phyloP scores from a whole-genome alignment of 1,284 basidiomycete genomes.

The Sanguinoderma infundibulare region DNA sequence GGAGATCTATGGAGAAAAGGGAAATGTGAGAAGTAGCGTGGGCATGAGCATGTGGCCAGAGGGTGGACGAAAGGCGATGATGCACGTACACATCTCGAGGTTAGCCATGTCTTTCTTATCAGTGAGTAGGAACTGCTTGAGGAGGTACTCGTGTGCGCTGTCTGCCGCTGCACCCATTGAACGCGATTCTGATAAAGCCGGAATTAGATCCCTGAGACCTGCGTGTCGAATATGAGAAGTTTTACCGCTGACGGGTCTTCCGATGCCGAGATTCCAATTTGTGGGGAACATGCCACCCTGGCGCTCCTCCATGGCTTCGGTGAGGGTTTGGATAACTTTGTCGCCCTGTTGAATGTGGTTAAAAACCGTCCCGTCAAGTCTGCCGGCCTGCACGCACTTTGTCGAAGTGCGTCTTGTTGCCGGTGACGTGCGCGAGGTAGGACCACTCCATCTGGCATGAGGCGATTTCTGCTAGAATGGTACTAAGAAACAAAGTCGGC shows the following conservation, averaged over 20 bases:
- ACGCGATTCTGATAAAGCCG: conserved; percentile 9
- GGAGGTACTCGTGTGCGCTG: conserved; percentile 76
- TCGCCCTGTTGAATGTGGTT: conserved; percentile 19
- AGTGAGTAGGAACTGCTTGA: conserved; percentile 74
- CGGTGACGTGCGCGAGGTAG: conserved; percentile 67
- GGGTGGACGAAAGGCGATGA: background rate
- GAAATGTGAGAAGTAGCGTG: background rate
- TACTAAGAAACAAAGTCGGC: conserved; percentile 6
- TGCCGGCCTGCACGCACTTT: conserved; percentile 40
- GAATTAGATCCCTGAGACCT: background rate
- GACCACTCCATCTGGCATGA: conserved; percentile 68
- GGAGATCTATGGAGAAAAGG: conserved; percentile 72
- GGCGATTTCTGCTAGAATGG: conserved; percentile 48
- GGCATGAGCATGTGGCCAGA: background rate
- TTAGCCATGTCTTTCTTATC: conserved; percentile 59
- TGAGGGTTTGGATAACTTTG: conserved; percentile 21
- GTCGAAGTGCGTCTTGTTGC: conserved; percentile 53
- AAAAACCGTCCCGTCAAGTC: background rate
- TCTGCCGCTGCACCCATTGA: conserved; percentile 71
- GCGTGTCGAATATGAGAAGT: background rate
- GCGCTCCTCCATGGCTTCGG: conserved; percentile 44
- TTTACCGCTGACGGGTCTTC: conserved; percentile 45
- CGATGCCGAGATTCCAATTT: conserved; percentile 50
- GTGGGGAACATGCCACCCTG: conserved; percentile 61
- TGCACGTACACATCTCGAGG: conserved; percentile 64